Percentiles rank a stretch among this genome's conserved stretches.
phyloP scores from a whole-genome alignment of 2,329 filamentous ascomycete genomes.

The Xylogone sp. region DNA sequence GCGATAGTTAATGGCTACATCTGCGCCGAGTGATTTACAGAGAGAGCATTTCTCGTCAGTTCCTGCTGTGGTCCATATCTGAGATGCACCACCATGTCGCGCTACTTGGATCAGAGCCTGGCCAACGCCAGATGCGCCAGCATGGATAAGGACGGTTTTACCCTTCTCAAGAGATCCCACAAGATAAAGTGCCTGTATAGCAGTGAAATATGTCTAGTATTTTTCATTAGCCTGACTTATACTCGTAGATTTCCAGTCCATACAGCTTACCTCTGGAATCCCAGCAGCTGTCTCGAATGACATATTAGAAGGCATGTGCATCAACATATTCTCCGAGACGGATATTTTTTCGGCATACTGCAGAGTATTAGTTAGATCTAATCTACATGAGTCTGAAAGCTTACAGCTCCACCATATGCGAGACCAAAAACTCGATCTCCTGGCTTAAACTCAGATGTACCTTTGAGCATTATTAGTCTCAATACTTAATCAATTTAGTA shows the following conservation, averaged over 20 bases:
- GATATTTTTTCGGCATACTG: constrained; percentile 78
- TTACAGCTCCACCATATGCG: constrained; percentile 73
- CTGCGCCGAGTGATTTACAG: constrained; percentile 69
- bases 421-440: constrained; percentile 59
- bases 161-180: constrained; percentile 71
- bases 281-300: constrained; percentile 69
- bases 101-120: constrained; percentile 86
- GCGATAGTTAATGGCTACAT: constrained; percentile 79
- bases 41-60: constrained; percentile 78
- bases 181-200: constrained; percentile 81
- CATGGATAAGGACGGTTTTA: constrained; percentile 84
- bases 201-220: constrained; percentile 74
- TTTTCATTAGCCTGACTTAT: background rate
- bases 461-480: constrained; percentile 64
- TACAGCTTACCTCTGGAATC: constrained; percentile 66
- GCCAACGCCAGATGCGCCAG: constrained; percentile 82
- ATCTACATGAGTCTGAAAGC: no score
- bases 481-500: constrained; percentile 47
- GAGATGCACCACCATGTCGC: constrained; percentile 60
- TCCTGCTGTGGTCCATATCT: constrained; percentile 78
- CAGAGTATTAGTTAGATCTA: background rate
- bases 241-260: background rate
- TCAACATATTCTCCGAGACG: constrained; percentile 72
- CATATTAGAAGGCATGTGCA: constrained; percentile 46
- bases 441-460: constrained; percentile 30